Evolutionary conservation across 345 rosid species (phyloP), one percentile per base, ranked within the genome.

Genomic region (Psidium friedrichsthalianum): DNA sequence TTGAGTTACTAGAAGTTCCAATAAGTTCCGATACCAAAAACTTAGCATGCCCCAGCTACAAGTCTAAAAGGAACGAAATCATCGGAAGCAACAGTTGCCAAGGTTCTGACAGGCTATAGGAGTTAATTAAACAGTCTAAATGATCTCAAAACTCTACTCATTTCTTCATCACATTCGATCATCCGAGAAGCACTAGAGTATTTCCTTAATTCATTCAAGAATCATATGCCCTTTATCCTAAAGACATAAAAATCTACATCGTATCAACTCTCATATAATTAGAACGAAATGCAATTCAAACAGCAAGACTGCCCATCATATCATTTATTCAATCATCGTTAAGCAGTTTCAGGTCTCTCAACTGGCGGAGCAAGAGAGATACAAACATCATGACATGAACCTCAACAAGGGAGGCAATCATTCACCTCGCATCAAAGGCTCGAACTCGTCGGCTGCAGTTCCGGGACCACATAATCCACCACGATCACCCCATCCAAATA

Each of bases 401-500:
- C 80, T 69, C 80, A 64, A 21, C 32, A 69, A 69, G 14, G 47
- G 13, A 36, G 25, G 80, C 80, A 69, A 69, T 36, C 47, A 36
- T 69, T 22, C 80, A 18, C 20, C 80, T 36, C 12, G 47, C 80
- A 8, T 69, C 80, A 69, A 21, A 69, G 80, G 47, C 80, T 69
- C 25, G 80, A 47, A 11, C 80, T 36, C 6, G 47, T 3, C 13
- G 80, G 25, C 47, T 69, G 80, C 47, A 0, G 78, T 40, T 89
- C 87, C 0, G 95, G 92, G 27, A 94, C 92, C 32, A 91, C 84
- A 25, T 88, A 94, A 87, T 94, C 95, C 84, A 94, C 85, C 44
- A 92, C 94, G 82, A 95, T 87, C n/a, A 92, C 92, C 15, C 92
- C 91, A n/a, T 95, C 95, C 11, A 96, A 44, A 80, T 86, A 83